Evolutionary conservation across 1,284 basidiomycete genomes (phyloP), one percentile per base, ranked within the genome.

Genomic region (Leccinum subspadiceum): DNA sequence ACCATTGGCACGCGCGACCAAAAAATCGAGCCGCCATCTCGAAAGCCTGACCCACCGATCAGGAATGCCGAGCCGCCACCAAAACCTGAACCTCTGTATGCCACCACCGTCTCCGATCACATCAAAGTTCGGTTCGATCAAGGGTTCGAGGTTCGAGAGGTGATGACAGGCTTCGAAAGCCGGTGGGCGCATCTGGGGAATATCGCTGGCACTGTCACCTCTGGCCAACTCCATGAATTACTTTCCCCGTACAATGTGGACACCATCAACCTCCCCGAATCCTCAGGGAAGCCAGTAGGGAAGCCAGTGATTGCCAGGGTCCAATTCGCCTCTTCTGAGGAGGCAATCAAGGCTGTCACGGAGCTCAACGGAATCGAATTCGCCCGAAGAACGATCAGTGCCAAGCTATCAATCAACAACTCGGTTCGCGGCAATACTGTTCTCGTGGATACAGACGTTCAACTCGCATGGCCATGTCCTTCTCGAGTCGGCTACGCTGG

Each of bases 401-500:
- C 71, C 1, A 74, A 64, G 41, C 1, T 68, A 12, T 46, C 73
- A 0, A 73, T 75, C 46, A 73, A 75, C 22, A 75, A 75, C 15
- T 70, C 67, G 4, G 15, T 1, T 0, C 2, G 41, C 1, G 70
- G 73, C 5, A 20, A 56, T 13, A 71, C 58, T 4, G 37, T 65
- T 7, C 51, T 73, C 6, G 54, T 31, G 13, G 73, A 73, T 41
- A 70, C 66, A 1, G 62, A 68, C 5, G 70, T 88, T 4, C 79
- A 79, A 9, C 70, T 90, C 31, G 69, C 77, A 13, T 86, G 82
- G 81, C 77, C 81, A 20, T 78, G 78, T 2, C 84, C 89, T 0
- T 70, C 72, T 13, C 78, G 77, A 41, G 75, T 75, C 1, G 85
- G 78, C 0, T 90, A 82, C 61, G 82, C 80, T 17, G 89, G 89